Percentiles rank a stretch among this genome's conserved stretches.
These are phyloP conservation scores for Haplosporangium gracile DNA, from an alignment of 192 early-diverging fungal genomes.

Conservation along the genomic window DNA sequence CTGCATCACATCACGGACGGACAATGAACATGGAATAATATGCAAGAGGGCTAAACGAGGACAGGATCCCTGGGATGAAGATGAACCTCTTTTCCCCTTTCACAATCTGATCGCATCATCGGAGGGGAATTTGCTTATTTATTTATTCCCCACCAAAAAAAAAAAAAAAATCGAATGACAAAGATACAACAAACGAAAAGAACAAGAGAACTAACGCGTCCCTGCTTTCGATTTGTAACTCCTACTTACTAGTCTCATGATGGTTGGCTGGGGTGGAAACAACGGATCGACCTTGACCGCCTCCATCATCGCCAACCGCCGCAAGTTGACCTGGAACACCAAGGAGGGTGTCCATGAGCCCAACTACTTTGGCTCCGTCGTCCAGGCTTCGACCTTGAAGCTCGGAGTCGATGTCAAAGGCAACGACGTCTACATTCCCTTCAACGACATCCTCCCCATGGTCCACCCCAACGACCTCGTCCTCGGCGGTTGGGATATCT, in stretches of 20 bases:
- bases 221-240: conserved; percentile 2
- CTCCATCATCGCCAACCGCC: conserved; percentile 94
- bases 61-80: neutral
- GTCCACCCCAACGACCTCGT: conserved; percentile 97
- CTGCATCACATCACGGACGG: neutral
- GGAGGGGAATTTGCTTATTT: neutral
- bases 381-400: conserved; percentile 96
- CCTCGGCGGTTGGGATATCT: conserved; percentile 99
- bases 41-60: neutral
- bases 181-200: no score
- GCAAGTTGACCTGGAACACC: conserved; percentile 90
- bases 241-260: conserved; percentile 83
- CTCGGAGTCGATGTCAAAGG: conserved; percentile 88
- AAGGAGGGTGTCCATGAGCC: conserved; percentile 91
- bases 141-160: neutral
- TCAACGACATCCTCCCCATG: conserved; percentile 95
- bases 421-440: conserved; percentile 93
- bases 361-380: conserved; percentile 98
- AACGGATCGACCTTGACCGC: conserved; percentile 98
- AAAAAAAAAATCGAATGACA: neutral
- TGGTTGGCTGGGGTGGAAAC: conserved; percentile 99
- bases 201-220: neutral
- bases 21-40: neutral
- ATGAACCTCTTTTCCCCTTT: neutral
- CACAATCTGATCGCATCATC: neutral